Base-by-base conservation (phyloP, 2,329 filamentous ascomycete species). In the Lasiodiplodia gonubiensis region DNA sequence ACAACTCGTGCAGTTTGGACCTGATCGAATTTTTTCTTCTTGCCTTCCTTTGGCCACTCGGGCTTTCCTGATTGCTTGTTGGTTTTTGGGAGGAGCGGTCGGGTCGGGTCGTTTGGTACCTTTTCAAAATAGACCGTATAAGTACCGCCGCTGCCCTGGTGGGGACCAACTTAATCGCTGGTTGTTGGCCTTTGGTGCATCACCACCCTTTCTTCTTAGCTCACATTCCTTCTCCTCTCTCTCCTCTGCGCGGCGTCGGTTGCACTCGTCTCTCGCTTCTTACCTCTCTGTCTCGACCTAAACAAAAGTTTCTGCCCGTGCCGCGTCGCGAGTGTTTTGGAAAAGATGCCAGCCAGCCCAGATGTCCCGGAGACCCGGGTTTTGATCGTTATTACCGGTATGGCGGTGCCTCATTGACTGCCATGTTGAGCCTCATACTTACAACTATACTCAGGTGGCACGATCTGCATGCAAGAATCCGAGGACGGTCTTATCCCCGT, bases 401-500 rank as follows among this genome's bases (percentile, higher is more conserved):
- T 18, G 51, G 25, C 14, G 4, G 42, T 10, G 42, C 42, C 46
- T 66, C 27, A 4, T 49, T 21, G 25, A 51, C 49, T 14, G 4
- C 23, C 39, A 39, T 37, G 46, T 42, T 12, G 8, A 30, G 37
- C 6, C 39, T 33, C 14, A 53, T 59, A 68, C 67, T 39, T 33
- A 39, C 54, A 8, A 51, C 18, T 37, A 16, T n/a, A 2, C 27
- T 60, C 69, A 82, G 84, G 86, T 69, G 91, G 91, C 53, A 93
- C 91, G 7, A 97, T 97, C 74, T 97, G 93, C 81, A 97, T 97
- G 94, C 89, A 90, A 75, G 90, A 89, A 66, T 93, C 92, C 11
- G 86, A 87, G 10, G 88, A 93, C 71, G 94, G 94, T 1, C 88
- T 97, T 65, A 85, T 95, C 42, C 94, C 94, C 6, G 91, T 92